These are phyloP conservation scores for Colletotrichum trifolii DNA, from an alignment of 2,329 filamentous ascomycete species.

Conservation along the genomic window DNA sequence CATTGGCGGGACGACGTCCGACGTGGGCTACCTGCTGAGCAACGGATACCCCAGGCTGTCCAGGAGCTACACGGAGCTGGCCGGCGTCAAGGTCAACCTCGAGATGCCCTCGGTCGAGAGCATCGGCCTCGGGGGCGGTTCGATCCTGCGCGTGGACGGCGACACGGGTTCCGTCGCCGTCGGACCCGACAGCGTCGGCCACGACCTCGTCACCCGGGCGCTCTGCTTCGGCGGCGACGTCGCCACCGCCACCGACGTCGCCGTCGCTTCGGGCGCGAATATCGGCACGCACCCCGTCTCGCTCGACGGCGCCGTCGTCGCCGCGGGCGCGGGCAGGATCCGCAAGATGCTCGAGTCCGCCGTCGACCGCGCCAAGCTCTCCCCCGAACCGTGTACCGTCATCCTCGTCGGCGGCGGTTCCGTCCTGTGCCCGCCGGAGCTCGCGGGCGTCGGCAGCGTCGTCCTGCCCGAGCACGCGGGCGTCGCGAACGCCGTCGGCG, in stretches of 20 bases:
- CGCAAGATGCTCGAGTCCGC: slow-evolving; percentile 38
- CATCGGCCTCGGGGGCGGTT: slow-evolving; percentile 40
- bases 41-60: slow-evolving; percentile 40
- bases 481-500: slow-evolving; percentile 41
- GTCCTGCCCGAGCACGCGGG: slow-evolving; percentile 38
- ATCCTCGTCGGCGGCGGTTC: slow-evolving; percentile 41
- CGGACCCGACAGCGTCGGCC: slow-evolving; percentile 43
- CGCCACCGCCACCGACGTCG: slow-evolving; percentile 41
- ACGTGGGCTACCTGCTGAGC: slow-evolving; percentile 39
- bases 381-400: slow-evolving; percentile 38
- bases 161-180: slow-evolving; percentile 27
- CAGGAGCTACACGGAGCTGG: slow-evolving; percentile 39
- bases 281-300: slow-evolving; percentile 21
- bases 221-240: slow-evolving; percentile 39
- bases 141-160: slow-evolving; percentile 21
- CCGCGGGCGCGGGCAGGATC: slow-evolving; percentile 25
- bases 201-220: slow-evolving; percentile 38
- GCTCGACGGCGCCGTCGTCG: slow-evolving; percentile 4
- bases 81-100: slow-evolving; percentile 40
- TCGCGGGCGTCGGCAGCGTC: slow-evolving; percentile 38
- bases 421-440: slow-evolving; percentile 36
- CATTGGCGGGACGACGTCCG: slow-evolving; percentile 41
- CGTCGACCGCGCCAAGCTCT: slow-evolving; percentile 40
- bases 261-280: slow-evolving; percentile 27
- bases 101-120: slow-evolving; percentile 42